Percentiles rank a stretch among this genome's conserved stretches.
Evolutionary conservation across 2,329 filamentous ascomycete species (phyloP).

Genomic region (Beauveria sp.): DNA sequence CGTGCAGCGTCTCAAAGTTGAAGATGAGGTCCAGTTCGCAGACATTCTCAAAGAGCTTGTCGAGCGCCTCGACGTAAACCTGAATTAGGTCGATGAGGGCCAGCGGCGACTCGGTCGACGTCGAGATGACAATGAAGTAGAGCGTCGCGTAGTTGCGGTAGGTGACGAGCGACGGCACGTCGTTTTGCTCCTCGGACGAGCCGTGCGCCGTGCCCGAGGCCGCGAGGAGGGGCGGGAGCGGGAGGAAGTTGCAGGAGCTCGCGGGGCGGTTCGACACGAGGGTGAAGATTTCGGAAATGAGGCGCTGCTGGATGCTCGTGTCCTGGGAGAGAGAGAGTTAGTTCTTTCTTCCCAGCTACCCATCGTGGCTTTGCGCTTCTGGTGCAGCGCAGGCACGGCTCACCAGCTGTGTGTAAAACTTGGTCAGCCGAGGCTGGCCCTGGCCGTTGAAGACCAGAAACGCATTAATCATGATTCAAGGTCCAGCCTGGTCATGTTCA

Average conservation of each 20-base stretch:
- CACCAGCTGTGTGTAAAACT: conserved; percentile 97
- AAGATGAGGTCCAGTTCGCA: conserved; percentile 98
- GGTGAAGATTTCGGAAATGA: conserved; percentile 95
- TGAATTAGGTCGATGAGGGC: conserved; percentile 95
- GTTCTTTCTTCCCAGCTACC: background rate
- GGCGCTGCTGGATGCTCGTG: conserved; percentile 90
- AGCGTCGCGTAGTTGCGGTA: conserved; percentile 98
- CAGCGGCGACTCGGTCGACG: conserved; percentile 89
- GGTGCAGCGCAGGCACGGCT: conserved; percentile 12
- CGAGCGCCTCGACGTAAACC: conserved; percentile 93
- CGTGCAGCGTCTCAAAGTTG: conserved; percentile 95
- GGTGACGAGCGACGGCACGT: conserved; percentile 89
- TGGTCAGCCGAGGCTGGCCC: conserved; percentile 90
- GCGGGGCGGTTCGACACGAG: conserved; percentile 85
- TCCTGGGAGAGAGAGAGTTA: conserved; percentile 49
- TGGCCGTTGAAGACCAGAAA: conserved; percentile 98
- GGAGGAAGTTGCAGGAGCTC: conserved; percentile 97
- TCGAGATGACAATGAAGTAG: conserved; percentile 97
- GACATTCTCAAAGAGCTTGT: conserved; percentile 94
- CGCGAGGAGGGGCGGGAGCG: conserved; percentile 60
- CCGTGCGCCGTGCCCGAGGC: conserved; percentile 55
- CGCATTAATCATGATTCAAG: conserved; percentile 80
- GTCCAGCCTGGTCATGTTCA: conserved; percentile 11
- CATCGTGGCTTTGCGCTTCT: background rate
- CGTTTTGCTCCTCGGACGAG: conserved; percentile 65